Conservation (phyloP, 2,329 filamentous ascomycete species). For the Cordyceps pruinosa region DNA sequence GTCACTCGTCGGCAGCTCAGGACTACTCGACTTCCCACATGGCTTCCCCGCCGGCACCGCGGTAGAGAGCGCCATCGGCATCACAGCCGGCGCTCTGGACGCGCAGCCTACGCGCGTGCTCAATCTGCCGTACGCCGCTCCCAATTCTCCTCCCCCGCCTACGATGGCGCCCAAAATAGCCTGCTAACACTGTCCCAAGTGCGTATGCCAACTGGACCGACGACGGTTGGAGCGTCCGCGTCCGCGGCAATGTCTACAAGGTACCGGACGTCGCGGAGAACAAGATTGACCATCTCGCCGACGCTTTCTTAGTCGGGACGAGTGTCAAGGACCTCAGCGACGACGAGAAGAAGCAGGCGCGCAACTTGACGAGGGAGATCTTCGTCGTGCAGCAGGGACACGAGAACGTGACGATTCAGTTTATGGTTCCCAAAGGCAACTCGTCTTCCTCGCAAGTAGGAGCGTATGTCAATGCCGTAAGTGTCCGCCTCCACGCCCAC, state of each 20-base stretch:
- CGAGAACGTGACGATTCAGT: conserved; percentile 52
- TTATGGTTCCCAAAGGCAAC: conserved; percentile 30
- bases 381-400: conserved; percentile 68
- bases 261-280: conserved; percentile 59
- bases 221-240: conserved; percentile 67
- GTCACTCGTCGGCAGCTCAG: conserved; percentile 53
- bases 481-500: neutral
- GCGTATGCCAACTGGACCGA: conserved; percentile 71
- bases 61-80: conserved; percentile 55
- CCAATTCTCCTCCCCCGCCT: neutral
- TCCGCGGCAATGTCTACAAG: conserved; percentile 79
- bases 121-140: conserved; percentile 51
- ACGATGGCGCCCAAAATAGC: neutral
- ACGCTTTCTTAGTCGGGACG: conserved; percentile 51
- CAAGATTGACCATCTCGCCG: conserved; percentile 61
- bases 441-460: conserved; percentile 32
- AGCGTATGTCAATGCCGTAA: conserved; percentile 43
- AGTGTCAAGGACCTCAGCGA: conserved; percentile 49
- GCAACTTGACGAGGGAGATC: conserved; percentile 66
- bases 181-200: conserved; percentile 24
- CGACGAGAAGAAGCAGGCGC: conserved; percentile 57
- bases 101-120: conserved; percentile 63
- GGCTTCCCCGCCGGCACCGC: conserved; percentile 47
- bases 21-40: conserved; percentile 61
- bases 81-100: conserved; percentile 50